Evolutionary conservation across 2,329 filamentous ascomycete genomes (phyloP), one percentile per base, ranked within the genome.

Genomic region (Pezicula neosporulosa): DNA sequence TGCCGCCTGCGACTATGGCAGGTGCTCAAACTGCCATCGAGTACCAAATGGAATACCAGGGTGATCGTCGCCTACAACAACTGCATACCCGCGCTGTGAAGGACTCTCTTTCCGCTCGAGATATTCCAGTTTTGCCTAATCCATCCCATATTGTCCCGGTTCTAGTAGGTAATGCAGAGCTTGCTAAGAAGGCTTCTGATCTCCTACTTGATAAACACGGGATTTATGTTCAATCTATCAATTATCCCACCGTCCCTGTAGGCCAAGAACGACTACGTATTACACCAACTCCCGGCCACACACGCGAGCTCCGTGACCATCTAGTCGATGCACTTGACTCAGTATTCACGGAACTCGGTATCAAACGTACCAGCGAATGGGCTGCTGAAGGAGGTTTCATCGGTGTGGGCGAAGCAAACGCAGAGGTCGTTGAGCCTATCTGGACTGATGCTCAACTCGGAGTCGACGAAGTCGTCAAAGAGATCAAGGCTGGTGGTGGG

Each of bases 141-240:
- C 94, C 94, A 0, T 95, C 89, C 46, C 94, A 99, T 74, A 99
- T 99, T 66, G 81, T 99, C 48, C 94, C 94, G 4, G 82, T 97
- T 49, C 80, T 99, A 12, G 93, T 99, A 46, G 94, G 94, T 53
- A 94, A 96, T 65, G 94, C 94, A 44, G 92, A 94, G 71, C 76
- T 95, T 38, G 94, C 94, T 53, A 97, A 94, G 78, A 79, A 86
- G 62, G 94, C 94, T 7, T 96, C 90, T 21, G 94, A 99, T 68
- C 84, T 96, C 76, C 83, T 99, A 19, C 81, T 99, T 13, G 85
- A 88, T 60, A 87, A 96, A 60, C 89, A 96, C 76, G 83, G 85
- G 55, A 97, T 99, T 67, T 99, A 99, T 68, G 94, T 99, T 24
- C 94, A 99, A 74, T 91, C 90, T 50, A 97, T 99, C 80, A 99